Evolutionary conservation across 345 rosid genomes (phyloP).

Genomic region (Salix udensis): DNA sequence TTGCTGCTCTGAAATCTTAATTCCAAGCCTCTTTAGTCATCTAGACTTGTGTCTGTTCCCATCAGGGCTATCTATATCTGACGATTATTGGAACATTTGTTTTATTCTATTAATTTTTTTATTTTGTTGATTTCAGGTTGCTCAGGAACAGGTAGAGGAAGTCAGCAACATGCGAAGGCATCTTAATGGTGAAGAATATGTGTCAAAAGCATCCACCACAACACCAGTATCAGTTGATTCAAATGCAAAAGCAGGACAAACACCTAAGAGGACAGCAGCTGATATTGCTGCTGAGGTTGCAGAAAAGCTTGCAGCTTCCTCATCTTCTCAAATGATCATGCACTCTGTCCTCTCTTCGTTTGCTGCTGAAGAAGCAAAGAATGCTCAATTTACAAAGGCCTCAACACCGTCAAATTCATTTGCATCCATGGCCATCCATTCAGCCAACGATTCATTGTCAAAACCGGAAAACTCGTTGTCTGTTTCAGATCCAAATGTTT

Average conservation of each 20-base stretch:
- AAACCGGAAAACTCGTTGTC: conserved; percentile 45
- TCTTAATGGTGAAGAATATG: conserved; percentile 52
- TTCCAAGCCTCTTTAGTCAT: neutral
- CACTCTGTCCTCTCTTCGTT: conserved; percentile 82
- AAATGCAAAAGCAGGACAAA: conserved; percentile 41
- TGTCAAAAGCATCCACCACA: conserved; percentile 32
- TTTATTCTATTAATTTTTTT: neutral
- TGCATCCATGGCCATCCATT: conserved; percentile 14
- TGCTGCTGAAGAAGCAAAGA: conserved; percentile 90
- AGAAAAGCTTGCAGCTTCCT: conserved; percentile 80
- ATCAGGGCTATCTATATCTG: neutral
- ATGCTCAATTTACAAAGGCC: conserved; percentile 39
- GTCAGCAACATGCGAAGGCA: conserved; percentile 60
- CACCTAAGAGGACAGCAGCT: conserved; percentile 69
- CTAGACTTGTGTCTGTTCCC: neutral
- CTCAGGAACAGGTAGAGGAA: conserved; percentile 72
- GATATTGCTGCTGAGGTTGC: conserved; percentile 96
- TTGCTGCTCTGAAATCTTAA: neutral
- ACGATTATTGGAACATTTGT: neutral
- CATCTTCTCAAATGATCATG: conserved; percentile 91
- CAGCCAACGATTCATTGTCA: conserved; percentile 22
- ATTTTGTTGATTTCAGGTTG: conserved; percentile 51
- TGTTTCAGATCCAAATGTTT: conserved; percentile 40
- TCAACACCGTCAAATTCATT: conserved; percentile 30
- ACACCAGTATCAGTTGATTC: conserved; percentile 27